Base-by-base conservation (phyloP, 2,329 filamentous ascomycete genomes). In the Cladosporium sp. region DNA sequence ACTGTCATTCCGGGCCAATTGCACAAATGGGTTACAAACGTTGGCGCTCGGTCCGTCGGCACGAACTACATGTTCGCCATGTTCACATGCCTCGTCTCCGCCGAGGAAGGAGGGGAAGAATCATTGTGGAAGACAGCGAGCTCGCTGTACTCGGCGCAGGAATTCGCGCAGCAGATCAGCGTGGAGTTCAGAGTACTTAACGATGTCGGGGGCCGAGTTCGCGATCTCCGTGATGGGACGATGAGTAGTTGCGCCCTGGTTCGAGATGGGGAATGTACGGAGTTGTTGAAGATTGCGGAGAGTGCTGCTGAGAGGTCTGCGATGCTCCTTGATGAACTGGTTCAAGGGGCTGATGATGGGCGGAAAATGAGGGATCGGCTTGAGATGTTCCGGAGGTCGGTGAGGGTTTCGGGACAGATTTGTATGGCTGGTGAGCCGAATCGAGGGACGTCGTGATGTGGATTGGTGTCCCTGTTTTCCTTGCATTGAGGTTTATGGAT, bases 111-210 rank as follows among this genome's bases (percentile, higher is more conserved):
- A 12, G 21, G 30, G 6, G 6, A 28, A 12, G 6, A 28, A 18
- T 14, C 30, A 4, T 26, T 32, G 15, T 63, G 60, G 47, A 28
- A 24, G n/a, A 41, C 59, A 26, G 2, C 59, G 18, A 21, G 28
- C 26, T 28, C 51, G 47, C 26, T 38, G 1, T 54, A 62, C 10
- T 4, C 54, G 4, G 59, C 44, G 15, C 59, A 62, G 24, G 44
- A 62, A 11, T 52, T 54, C 3, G 59, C 59, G 10, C 59, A 62
- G 44, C 59, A 62, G 28, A 36, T 62, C 14, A 62, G 59, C 32
- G 59, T 62, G 30, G 59, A 62, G 32, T 62, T 62, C 30, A 51
- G 59, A 34, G 24, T 62, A n/a, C 44, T 62, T n/a, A 62, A 62
- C 21, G 59, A 62, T 18, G 24, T 62, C 3, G 59, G 59, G 1